Evolutionary conservation across 345 rosid species (phyloP), one percentile per base, ranked within the genome.

Genomic region (Hevea brasiliensis): DNA sequence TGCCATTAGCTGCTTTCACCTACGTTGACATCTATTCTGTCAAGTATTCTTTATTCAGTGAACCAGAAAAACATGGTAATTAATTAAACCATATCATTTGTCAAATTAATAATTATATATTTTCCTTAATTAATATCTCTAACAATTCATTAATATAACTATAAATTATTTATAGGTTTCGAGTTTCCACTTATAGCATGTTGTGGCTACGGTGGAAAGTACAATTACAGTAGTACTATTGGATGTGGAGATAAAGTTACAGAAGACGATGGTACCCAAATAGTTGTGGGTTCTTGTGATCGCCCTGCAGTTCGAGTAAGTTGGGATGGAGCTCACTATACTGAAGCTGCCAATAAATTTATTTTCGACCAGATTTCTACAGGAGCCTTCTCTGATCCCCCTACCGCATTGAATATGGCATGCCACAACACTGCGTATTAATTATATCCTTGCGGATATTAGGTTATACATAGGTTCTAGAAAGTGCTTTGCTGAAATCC

Each of bases 21-120:
- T 86, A 81, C 20, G 81, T 86, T 0, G 94, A 89, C 70, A 60
- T 86, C 40, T 89, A 79, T 72, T 78, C 90, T 0, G 80, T 86
- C 62, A 88, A 88, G 83, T 88, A 85, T 54, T 77, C 82, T 67
- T 78, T 89, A 2, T 76, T 86, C 67, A 35, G 41, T 0, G 77
- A 83, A 8, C 84, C 84, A 32, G 45, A 75, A 53, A 79, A 64
- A 65, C 68, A 86, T 12, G 91, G 94, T 89, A 82, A 56, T 9
- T 24, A 54, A n/a, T n/a, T n/a, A n/a, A 32, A 32, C 37, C 37
- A 32, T 1, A 2, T 4, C 2, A 1, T 2, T 32, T 2, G 4
- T 32, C 4, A 1, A 32, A 32, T 32, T 32, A 32, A 32, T 32
- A 32, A 32, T 32, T 32, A 4, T n/a, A n/a, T n/a, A n/a, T n/a